phyloP scores from a whole-genome alignment of 805 yeast genomes.

The Ogataea allantospora region DNA sequence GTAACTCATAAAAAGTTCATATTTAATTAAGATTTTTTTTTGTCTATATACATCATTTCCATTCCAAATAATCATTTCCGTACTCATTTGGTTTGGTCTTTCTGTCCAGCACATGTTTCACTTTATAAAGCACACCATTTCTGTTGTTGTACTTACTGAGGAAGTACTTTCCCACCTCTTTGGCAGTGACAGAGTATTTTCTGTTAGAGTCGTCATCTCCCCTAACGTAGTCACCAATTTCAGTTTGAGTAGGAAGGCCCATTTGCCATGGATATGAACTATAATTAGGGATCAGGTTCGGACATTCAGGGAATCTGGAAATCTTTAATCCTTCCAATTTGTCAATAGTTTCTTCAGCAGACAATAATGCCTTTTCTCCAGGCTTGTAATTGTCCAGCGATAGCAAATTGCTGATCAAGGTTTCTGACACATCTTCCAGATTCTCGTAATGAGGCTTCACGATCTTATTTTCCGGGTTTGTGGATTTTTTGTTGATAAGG shows the following conservation, averaged over 20 bases:
- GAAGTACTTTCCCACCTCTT: constrained; percentile 68
- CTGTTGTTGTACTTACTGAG: constrained; percentile 46
- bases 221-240: constrained; percentile 61
- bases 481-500: constrained; percentile 44
- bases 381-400: constrained; percentile 29
- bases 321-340: constrained; percentile 37
- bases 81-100: constrained; percentile 47
- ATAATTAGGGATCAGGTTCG: constrained; percentile 37
- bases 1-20: constrained; percentile 4
- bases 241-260: constrained; percentile 77
- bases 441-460: constrained; percentile 38
- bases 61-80: constrained; percentile 44
- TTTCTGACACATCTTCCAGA: constrained; percentile 64
- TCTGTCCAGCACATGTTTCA: constrained; percentile 56
- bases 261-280: constrained; percentile 53
- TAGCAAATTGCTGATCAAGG: constrained; percentile 52
- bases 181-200: constrained; percentile 64
- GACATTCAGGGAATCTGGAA: constrained; percentile 34
- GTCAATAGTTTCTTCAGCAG: constrained; percentile 21
- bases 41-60: constrained; percentile 32
- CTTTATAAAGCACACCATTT: constrained; percentile 61
- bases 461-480: constrained; percentile 26
- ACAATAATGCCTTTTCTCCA: constrained; percentile 11
- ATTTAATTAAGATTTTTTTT: constrained; percentile 3
- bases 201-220: constrained; percentile 68